Evolutionary conservation across 1,284 basidiomycete genomes (phyloP).

Genomic region (Ganoderma multipileum): DNA sequence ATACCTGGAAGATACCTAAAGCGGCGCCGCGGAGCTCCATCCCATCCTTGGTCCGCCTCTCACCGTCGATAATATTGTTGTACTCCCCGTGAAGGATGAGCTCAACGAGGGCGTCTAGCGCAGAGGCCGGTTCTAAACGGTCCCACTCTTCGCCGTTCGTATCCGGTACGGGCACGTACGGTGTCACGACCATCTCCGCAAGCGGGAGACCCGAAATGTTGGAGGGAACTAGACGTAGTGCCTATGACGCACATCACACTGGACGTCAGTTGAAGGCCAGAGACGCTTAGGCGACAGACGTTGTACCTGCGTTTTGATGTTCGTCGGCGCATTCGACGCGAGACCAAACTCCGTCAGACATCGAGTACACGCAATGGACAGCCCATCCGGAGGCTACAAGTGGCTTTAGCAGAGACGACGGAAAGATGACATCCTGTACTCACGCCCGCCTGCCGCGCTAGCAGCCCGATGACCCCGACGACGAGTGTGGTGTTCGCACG

Average conservation of each 20-base stretch:
- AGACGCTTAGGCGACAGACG: background rate
- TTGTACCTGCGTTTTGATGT: conserved; percentile 83
- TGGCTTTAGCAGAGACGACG: background rate
- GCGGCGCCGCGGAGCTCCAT: conserved; percentile 73
- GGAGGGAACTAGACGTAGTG: conserved; percentile 69
- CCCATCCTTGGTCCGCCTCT: conserved; percentile 60
- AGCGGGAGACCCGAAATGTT: conserved; percentile 63
- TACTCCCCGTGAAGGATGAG: conserved; percentile 82
- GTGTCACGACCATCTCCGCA: conserved; percentile 68
- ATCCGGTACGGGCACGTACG: conserved; percentile 84
- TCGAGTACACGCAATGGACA: conserved; percentile 72
- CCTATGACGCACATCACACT: conserved; percentile 45
- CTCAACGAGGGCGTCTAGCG: conserved; percentile 78
- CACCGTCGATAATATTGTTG: conserved; percentile 62
- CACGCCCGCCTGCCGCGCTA: conserved; percentile 78
- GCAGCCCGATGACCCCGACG: conserved; percentile 80
- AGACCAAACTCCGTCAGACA: conserved; percentile 89
- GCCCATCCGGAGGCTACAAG: conserved; percentile 56
- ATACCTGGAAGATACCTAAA: conserved; percentile 75
- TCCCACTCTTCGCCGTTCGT: conserved; percentile 91
- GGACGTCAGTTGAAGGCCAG: background rate
- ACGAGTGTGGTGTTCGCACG: conserved; percentile 80
- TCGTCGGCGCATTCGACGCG: conserved; percentile 90
- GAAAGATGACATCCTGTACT: conserved; percentile 34
- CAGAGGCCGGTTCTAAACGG: conserved; percentile 75